Evolutionary conservation across 441 rosid species (phyloP), one percentile per base, ranked within the genome.

Genomic region (Mallotus repandus): DNA sequence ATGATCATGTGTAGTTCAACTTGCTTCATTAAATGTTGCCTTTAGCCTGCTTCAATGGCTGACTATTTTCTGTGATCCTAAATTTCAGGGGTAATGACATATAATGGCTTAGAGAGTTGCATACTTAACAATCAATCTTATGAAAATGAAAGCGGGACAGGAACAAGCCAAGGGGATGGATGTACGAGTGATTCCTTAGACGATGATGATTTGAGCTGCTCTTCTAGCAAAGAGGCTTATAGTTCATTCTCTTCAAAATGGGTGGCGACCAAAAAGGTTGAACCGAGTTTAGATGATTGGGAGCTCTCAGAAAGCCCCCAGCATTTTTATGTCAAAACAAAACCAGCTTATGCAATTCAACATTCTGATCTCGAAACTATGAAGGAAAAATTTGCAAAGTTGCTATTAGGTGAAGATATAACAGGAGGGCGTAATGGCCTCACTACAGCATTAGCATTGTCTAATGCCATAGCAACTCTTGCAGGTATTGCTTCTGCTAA

Each of bases 231-330:
- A 82, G 97, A 96, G 68, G 94, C 81, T 70, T 91, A 74, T 54
- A 94, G 97, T 66, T 96, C 99, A 19, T 85, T 91, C 74, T 87
- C 97, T 73, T 96, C 98, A 0, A 91, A 93, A 78, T 93, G 97
- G 95, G 66, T 89, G 77, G 48, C 81, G 16, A 57, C 38, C 57
- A 93, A 89, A 83, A 84, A 70, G 72, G 93, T 83, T 12, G 93
- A 79, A 29, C 87, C 76, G 16, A 81, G 84, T 67, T 84, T 67
- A 13, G 90, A 88, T 74, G 93, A 83, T 58, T 87, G 89, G 91
- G 91, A 86, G 56, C 75, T 77, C 68, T 66, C 84, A 13, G 85
- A 83, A 82, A 84, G 89, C 81, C 88, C 89, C 65, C 83, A 77
- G n/a, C 81, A 85, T 78, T 83, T 82, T 74, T 78, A 80, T 76